Evolutionary conservation across 2,329 filamentous ascomycete species (phyloP), one percentile per base, ranked within the genome.

Genomic region (Cordyceps farinosa): DNA sequence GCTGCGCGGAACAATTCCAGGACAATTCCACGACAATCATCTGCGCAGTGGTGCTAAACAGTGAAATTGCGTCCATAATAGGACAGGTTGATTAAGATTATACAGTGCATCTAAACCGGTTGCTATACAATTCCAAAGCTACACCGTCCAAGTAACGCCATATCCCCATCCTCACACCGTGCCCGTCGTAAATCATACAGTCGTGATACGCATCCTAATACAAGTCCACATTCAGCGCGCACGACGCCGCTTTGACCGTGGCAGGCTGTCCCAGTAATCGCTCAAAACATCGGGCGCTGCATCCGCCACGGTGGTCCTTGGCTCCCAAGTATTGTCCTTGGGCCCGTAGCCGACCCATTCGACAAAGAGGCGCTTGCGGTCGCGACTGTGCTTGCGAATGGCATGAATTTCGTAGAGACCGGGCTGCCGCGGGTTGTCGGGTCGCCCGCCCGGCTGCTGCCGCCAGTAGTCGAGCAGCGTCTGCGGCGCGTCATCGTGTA

Each of bases 271-370:
- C 47, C 54, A 74, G 53, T 77, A 77, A 8, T 69, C 68, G 0
- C 69, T 68, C 17, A 74, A 66, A 2, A 72, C 53, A 7, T 66
- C 65, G 2, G 69, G 67, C 6, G 72, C 73, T 3, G 70, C 69
- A 61, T 70, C 65, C 45, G 72, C 65, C 0, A 77, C 66, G 3
- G 54, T 64, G 1, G 54, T 52, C 6, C 67, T 65, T 1, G 69
- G 64, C 64, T 74, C 67, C 75, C 75, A 77, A 2, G 71, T 70
- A 5, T 64, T 68, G 0, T 75, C 71, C 10, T 65, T 57, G 9
- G 67, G 61, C 3, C 68, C 68, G 47, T 71, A 77, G 11, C 75
- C 75, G 5, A 76, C 63, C 75, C 75, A 77, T 64, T 77, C 75
- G 1, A 77, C 74, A 9, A 70, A 64, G 36, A 76, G 65, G 27